Base-by-base conservation (phyloP, 2,329 filamentous ascomycete genomes). In the Aotearoamyces nothofagi region DNA sequence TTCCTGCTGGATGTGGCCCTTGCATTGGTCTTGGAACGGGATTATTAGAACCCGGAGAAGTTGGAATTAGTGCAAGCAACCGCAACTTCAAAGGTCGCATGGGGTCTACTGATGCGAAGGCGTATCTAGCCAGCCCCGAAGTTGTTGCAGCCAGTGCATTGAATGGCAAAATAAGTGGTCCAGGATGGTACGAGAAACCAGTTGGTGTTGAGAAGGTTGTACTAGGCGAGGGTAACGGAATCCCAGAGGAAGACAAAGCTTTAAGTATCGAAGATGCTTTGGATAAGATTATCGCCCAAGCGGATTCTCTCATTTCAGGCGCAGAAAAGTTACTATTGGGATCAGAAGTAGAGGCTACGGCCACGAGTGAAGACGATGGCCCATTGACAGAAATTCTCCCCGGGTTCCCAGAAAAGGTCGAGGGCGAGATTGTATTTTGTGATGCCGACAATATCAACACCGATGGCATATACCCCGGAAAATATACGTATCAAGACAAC, bases 1-100 rank as follows among this genome's bases (percentile, higher is more conserved):
- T 92, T 0, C 78, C 78, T 0, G 61, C 79, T 5, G 78, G 78
- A 0, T 94, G 86, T 39, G 83, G 73, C 0, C 77, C 79, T 0
- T 94, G 87, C 46, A 94, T 96, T 36, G 86, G 86, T 5, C 65
- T 92, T 0, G 82, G 78, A 6, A 49, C 45, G 0, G 86, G 86
- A 20, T 61, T 93, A 0, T 64, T 93, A 1, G 76, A 94, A 50
- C 65, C 69, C 2, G 82, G 80, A n/a, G 84, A 94, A 55, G 73
- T 84, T 7, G 84, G 84, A 13, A 86, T 94, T 41, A 75, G 66
- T 35, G 81, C 83, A 0, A 74, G 65, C 29, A 94, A 94, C 58
- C 65, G 86, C 8, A 93, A 93, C 52, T 94, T 86, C 61, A 84
- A 86, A 53, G 86, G 84, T 0, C 71, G 86, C 3, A 92, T 94